Evolutionary conservation across 805 yeast species (phyloP).

Genomic region (Starmerella ratchasimensis): DNA sequence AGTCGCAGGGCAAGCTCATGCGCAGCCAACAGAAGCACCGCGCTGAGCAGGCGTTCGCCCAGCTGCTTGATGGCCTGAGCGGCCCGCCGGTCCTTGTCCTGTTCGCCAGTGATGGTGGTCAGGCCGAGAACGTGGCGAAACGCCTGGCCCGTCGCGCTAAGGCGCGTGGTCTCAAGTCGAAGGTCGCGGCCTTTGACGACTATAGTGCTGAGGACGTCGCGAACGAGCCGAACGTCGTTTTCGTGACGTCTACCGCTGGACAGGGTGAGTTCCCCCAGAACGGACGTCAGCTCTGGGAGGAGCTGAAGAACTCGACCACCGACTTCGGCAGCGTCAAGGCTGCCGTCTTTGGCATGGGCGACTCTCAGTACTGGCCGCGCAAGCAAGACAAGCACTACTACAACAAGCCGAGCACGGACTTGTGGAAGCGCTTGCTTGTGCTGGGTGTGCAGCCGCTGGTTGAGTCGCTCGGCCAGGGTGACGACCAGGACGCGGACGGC

Average conservation of each 20-base stretch:
- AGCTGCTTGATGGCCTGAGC: constrained; percentile 68
- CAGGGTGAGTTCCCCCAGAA: constrained; percentile 81
- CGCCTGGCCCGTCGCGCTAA: constrained; percentile 65
- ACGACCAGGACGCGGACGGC: constrained; percentile 96
- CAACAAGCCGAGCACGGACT: constrained; percentile 77
- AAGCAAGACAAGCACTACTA: constrained; percentile 88
- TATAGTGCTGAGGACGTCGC: constrained; percentile 48
- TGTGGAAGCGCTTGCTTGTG: constrained; percentile 47
- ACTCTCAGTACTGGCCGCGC: constrained; percentile 89
- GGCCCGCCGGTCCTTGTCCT: constrained; percentile 86
- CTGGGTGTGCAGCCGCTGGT: constrained; percentile 63
- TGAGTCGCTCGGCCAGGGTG: constrained; percentile 78
- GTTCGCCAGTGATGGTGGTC: constrained; percentile 87
- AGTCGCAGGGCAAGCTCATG: constrained; percentile 47
- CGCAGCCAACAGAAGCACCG: constrained; percentile 45
- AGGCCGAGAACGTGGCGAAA: constrained; percentile 69
- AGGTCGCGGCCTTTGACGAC: constrained; percentile 58
- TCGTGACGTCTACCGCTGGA: constrained; percentile 65
- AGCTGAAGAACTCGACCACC: constrained; percentile 44
- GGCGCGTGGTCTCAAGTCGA: constrained; percentile 61
- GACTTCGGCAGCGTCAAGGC: constrained; percentile 37
- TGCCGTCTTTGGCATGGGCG: constrained; percentile 68
- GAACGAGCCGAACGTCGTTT: constrained; percentile 52
- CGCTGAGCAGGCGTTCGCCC: constrained; percentile 65
- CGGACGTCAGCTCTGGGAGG: constrained; percentile 68